Evolutionary conservation across 306 rosid species (phyloP).

Genomic region (Lathyrus oleraceus): DNA sequence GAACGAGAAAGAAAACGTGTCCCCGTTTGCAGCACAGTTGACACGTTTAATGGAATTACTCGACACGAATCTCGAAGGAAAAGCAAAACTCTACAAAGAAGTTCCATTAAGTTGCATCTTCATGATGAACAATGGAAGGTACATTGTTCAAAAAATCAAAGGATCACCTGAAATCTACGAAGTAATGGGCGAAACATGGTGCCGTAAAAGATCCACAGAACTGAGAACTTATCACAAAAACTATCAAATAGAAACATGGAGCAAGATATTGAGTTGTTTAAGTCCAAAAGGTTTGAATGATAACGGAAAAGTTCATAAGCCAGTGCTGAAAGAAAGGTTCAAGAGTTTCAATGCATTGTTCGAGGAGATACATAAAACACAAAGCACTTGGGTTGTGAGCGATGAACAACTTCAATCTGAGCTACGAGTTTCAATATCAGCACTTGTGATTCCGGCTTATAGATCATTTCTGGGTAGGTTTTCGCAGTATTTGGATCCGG

Average conservation of each 20-base stretch:
- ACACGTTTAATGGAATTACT: conserved; percentile 63
- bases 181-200: conserved; percentile 79
- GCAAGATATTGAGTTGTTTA: conserved; percentile 53
- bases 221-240: conserved; percentile 71
- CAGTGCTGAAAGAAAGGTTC: conserved; percentile 74
- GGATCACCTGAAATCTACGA: conserved; percentile 57
- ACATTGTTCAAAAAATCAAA: conserved; percentile 78
- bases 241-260: conserved; percentile 79
- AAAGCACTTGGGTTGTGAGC: conserved; percentile 80
- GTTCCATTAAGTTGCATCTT: conserved; percentile 62
- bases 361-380: conserved; percentile 80
- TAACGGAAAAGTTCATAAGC: conserved; percentile 68
- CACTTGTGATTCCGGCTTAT: conserved; percentile 82
- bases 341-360: conserved; percentile 69
- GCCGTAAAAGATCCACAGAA: conserved; percentile 63
- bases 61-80: conserved; percentile 60
- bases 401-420: conserved; percentile 92
- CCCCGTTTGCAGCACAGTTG: conserved; percentile 56
- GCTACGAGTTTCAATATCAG: conserved; percentile 74
- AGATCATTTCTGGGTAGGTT: conserved; percentile 72
- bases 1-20: conserved; percentile 8
- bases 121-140: conserved; percentile 91
- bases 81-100: conserved; percentile 68
- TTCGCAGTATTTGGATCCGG: conserved; percentile 61
- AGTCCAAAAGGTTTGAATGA: conserved; percentile 60